Evolutionary conservation across 495 filamentous ascomycete species (phyloP), one percentile per base, ranked within the genome.

Genomic region (Hypoxylon intermedium): DNA sequence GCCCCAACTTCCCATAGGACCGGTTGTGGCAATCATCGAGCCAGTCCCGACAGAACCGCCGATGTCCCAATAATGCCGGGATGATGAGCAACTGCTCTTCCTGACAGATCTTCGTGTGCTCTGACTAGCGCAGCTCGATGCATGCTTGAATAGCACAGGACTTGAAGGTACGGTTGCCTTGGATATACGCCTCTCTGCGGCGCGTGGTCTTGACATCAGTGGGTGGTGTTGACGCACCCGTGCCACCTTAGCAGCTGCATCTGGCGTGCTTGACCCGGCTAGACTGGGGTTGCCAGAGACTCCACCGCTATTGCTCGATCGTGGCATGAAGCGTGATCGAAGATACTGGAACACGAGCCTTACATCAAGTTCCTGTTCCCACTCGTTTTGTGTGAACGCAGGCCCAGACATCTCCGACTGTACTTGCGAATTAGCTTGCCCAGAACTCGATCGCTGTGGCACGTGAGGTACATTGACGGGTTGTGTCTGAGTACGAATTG

Each of bases 311-410:
- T 45, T 54, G 23, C 36, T 69, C 1, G 68, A 58, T 41, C 72
- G 70, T 60, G 72, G 75, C 44, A 82, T 79, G 71, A 96, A 94
- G 60, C 90, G 90, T 13, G 83, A 87, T 43, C 84, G 82, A 15
- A 97, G 83, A 71, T 92, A 94, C 33, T 86, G 84, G 77, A 96
- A 96, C n/a, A 96, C 86, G 72, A 93, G 87, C 71, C 85, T 85
- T 54, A 96, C 81, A 63, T 96, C 91, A 3, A 96, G 82, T 11
- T 92, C 88, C 30, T 85, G 86, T 68, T 96, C 91, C 93, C 93
- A 97, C 69, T 96, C 93, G 23, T 92, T 88, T 36, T 84, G 81
- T 2, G 76, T 79, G 46, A 84, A 81, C 0, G 70, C 57, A 11
- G 30, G 47, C 28, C 53, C 36, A 1, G 60, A 47, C 28, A 40